Percentiles rank a stretch among this genome's conserved stretches.
Evolutionary conservation across 1,139 yeast genomes (phyloP).

Genomic region (Nadsonia starkeyi-henricii): DNA sequence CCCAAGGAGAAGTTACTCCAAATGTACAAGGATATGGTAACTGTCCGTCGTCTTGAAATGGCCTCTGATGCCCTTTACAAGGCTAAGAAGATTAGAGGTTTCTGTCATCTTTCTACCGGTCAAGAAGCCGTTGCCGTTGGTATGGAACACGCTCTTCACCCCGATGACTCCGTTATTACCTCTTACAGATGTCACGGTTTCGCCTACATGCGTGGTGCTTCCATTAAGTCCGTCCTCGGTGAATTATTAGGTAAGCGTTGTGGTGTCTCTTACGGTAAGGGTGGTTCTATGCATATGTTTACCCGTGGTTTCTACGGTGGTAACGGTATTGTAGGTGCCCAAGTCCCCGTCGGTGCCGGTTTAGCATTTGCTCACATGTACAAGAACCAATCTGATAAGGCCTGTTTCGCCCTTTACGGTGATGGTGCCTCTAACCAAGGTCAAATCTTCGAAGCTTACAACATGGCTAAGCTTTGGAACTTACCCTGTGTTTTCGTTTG

Average conservation of each 20-base stretch:
- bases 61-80: slow-evolving; percentile 95
- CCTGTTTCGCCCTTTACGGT: slow-evolving; percentile 85
- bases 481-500: slow-evolving; percentile 90
- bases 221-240: slow-evolving; percentile 81
- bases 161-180: slow-evolving; percentile 78
- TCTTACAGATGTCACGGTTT: slow-evolving; percentile 98
- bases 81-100: slow-evolving; percentile 96
- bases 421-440: slow-evolving; percentile 99
- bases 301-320: slow-evolving; percentile 95
- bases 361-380: slow-evolving; percentile 95
- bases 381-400: slow-evolving; percentile 56
- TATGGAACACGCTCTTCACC: slow-evolving; percentile 83
- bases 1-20: slow-evolving; percentile 67
- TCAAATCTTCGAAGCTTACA: slow-evolving; percentile 92
- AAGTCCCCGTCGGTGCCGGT: slow-evolving; percentile 96
- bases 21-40: slow-evolving; percentile 94
- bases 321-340: slow-evolving; percentile 99
- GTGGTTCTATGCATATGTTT: slow-evolving; percentile 99
- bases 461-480: slow-evolving; percentile 98
- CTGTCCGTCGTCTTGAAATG: slow-evolving; percentile 95
- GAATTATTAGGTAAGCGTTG: slow-evolving; percentile 94
- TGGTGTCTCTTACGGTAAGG: slow-evolving; percentile 94
- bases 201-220: slow-evolving; percentile 89
- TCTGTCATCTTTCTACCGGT: slow-evolving; percentile 97
- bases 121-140: slow-evolving; percentile 99